phyloP scores from a whole-genome alignment of 2,329 filamentous ascomycete species.

The Xylaria sp. region DNA sequence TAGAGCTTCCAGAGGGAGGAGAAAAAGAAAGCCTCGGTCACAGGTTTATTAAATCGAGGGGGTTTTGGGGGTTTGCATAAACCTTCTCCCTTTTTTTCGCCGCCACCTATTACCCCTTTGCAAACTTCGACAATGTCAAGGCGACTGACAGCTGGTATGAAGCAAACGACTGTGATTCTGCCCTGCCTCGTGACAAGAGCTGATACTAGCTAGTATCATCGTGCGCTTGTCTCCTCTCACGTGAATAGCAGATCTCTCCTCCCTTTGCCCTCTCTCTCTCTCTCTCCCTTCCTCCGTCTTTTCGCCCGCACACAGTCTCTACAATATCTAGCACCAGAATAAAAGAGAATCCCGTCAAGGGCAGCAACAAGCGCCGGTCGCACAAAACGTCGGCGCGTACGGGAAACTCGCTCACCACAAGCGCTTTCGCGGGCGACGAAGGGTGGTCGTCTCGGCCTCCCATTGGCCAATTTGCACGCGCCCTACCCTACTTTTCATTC shows the following conservation, averaged over 20 bases:
- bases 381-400: conserved; percentile 24
- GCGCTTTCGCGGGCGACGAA: conserved; percentile 19
- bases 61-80: conserved; percentile 12
- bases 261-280: too few relatives aligned
- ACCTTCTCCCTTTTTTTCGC: not conserved
- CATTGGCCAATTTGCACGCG: conserved; percentile 23
- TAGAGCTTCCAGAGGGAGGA: not conserved
- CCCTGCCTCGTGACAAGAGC: too few relatives aligned
- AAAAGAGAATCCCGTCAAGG: not conserved
- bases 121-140: conserved; percentile 2
- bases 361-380: conserved; percentile 1
- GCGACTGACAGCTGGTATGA: not conserved
- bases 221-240: not conserved
- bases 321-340: too few relatives aligned
- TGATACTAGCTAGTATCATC: too few relatives aligned
- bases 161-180: not conserved
- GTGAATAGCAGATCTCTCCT: not conserved
- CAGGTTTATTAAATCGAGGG: not conserved
- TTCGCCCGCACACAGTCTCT: too few relatives aligned
- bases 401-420: conserved; percentile 13
- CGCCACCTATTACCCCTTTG: conserved; percentile 2
- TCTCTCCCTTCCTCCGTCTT: too few relatives aligned
- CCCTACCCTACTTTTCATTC: not conserved
- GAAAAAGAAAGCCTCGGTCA: conserved; percentile 3
- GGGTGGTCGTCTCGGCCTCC: conserved; percentile 5